phyloP scores from a whole-genome alignment of 805 yeast species.

The Barnettozyma sp. region DNA sequence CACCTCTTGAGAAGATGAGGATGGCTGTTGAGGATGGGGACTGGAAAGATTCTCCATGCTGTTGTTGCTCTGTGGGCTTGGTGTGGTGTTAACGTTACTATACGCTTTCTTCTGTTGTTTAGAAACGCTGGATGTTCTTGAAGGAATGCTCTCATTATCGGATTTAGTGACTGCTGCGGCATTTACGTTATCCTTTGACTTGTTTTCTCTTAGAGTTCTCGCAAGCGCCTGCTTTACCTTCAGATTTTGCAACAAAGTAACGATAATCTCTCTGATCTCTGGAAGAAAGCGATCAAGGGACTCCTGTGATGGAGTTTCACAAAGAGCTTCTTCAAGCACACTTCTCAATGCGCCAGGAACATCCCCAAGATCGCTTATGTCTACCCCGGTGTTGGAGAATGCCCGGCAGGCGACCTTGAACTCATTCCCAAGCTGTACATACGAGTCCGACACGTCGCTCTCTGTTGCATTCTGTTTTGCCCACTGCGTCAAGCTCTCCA shows the following conservation, averaged over 20 bases:
- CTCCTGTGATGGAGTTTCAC: slow-evolving; percentile 79
- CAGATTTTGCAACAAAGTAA: slow-evolving; percentile 67
- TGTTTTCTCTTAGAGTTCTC: slow-evolving; percentile 29
- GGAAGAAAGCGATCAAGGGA: slow-evolving; percentile 78
- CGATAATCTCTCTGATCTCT: slow-evolving; percentile 77
- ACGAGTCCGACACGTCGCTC: slow-evolving; percentile 79
- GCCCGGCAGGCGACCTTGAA: slow-evolving; percentile 81
- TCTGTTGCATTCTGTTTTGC: slow-evolving; percentile 75
- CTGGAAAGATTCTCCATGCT: no score
- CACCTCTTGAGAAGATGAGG: not conserved
- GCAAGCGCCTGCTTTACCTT: slow-evolving; percentile 70
- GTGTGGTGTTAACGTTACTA: not conserved
- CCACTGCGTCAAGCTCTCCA: slow-evolving; percentile 90
- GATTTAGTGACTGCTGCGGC: slow-evolving; percentile 9
- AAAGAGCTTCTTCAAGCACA: slow-evolving; percentile 78
- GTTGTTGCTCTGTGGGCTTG: slow-evolving; percentile 1
- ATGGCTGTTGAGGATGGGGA: no score
- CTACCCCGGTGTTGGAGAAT: slow-evolving; percentile 71
- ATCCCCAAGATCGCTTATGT: slow-evolving; percentile 78
- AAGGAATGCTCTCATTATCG: slow-evolving; percentile 10
- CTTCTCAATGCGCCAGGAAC: slow-evolving; percentile 77
- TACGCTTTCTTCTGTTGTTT: not conserved
- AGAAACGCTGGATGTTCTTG: slow-evolving; percentile 7
- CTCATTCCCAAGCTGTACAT: slow-evolving; percentile 89
- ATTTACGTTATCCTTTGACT: slow-evolving; percentile 19